Evolutionary conservation across 2,329 filamentous ascomycete species (phyloP).

Genomic region (Fusarium circinatum): DNA sequence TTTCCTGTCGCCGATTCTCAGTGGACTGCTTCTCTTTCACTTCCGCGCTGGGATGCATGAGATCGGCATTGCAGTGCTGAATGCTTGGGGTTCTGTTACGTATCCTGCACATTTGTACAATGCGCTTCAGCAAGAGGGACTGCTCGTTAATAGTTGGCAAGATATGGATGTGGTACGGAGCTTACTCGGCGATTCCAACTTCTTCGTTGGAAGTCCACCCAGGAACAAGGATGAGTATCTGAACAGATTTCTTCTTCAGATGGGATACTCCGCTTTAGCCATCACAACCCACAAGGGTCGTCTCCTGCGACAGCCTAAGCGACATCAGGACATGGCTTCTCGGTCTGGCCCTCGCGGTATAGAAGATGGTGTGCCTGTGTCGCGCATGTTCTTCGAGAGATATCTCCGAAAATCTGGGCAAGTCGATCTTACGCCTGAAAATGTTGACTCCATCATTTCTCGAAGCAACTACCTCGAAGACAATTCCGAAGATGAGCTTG

Average conservation of each 20-base stretch:
- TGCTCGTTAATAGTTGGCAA: neutral
- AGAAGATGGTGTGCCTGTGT: neutral
- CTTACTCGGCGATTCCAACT: neutral
- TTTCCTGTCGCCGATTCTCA: neutral
- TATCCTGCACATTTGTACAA: neutral
- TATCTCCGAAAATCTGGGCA: neutral
- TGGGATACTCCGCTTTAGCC: neutral
- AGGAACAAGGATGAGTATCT: neutral
- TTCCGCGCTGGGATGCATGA: neutral
- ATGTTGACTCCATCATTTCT: neutral
- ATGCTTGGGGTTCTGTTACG: fast-evolving
- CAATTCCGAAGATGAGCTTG: neutral
- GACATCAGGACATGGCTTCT: neutral
- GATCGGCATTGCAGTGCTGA: fast-evolving
- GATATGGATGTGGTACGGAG: neutral
- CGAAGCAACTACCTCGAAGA: neutral
- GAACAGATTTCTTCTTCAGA: neutral
- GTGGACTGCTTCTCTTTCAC: neutral
- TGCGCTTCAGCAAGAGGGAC: neutral
- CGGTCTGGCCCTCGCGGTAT: neutral
- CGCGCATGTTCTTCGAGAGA: neutral
- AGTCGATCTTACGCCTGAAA: neutral
- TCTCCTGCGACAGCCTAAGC: neutral
- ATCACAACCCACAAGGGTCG: neutral
- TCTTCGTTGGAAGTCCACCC: neutral